Evolutionary conservation across 768 basidiomycete species (phyloP), one percentile per base, ranked within the genome.

Genomic region (Kwoniella bestiolae): DNA sequence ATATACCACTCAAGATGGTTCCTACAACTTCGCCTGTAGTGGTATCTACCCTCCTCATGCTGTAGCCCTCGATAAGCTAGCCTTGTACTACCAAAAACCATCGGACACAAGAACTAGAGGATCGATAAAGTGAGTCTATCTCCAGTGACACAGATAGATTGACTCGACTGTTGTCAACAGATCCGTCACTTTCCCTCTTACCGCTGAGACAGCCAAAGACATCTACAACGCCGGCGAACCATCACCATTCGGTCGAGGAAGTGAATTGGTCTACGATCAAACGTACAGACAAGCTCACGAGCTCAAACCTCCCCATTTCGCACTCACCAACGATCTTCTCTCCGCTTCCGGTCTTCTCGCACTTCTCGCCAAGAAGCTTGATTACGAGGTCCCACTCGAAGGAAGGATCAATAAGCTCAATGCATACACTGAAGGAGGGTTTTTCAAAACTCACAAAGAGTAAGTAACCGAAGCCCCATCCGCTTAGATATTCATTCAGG

Each of bases 381-480:
- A 41, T 32, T 51, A 41, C 28, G 32, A 60, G 16, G 28, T 23
- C 21, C 46, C 29, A 16, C 23, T 70, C 14, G 34, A 26, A 14
- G 66, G 38, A 3, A 51, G 18, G 31, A 14, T 71, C 7, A 35
- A 67, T 41, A 71, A 68, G 66, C 34, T 68, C 21, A 71, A 71
- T 50, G 56, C 60, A 11, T 71, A 71, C 26, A 23, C n/a, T 21
- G 46, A 32, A 23, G 67, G 67, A 2, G 70, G 67, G 2, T 71
- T 68, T 31, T 71, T 71, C 63, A 65, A 65, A 26, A 35, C 59
- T 14, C 67, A 68, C 41, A 34, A 60, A 44, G 70, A 71, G 68
- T 69, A 23, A 61, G 68, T 58, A 9, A 4, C 2, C n/a, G 38
- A 6, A 8, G 25, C 16, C 8, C 26, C 18, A 31, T 12, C 16